Base-by-base conservation (phyloP, 164 flowering plant species). In the Liriodendron chinense region DNA sequence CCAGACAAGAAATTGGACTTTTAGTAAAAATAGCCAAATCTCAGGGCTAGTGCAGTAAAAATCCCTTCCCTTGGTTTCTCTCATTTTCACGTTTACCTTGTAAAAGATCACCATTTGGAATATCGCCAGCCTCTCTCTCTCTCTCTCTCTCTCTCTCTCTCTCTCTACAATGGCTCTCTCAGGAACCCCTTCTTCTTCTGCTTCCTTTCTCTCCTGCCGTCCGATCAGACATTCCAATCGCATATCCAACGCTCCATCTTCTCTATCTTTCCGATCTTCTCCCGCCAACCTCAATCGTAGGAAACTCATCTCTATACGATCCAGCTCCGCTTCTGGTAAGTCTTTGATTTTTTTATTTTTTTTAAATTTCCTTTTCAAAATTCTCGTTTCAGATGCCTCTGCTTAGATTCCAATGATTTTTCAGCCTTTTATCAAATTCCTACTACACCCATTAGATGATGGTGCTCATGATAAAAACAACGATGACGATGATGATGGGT, bases 301-400 rank as follows among this genome's bases (percentile, higher is more conserved):
- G 66, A 72, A 59, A 20, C 16, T 28, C 65, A n/a, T 72, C n/a
- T 59, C 74, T 8, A 53, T 72, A 23, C 21, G 74, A 26, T 72
- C 64, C 48, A 72, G 74, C 74, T 25, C 74, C 9, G 49, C 26
- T 72, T n/a, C 74, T 20, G 65, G 74, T 72, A 59, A 57, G 47
- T 7, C 20, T 9, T 22, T 10, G 8, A 18, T 12, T 53, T 7
- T 57, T n/a, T 72, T 0, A 3, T 23, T 18, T 1, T 4, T 34
- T 4, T 34, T 34, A 1, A 28, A 28, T 34, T 34, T 34, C 43
- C 43, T 0, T 34, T 34, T 34, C 43, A 34, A 34, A 34, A 34
- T 34, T 34, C 43, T 34, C 43, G 43, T 34, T 34, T 34, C 43
- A 34, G 43, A 34, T 34, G 43, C 43, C 43, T 4, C 43, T 34